A percentile compares a stretch with the other conserved stretches of the same genome.
Conservation (phyloP, 139 green algal genomes). For the Zygnema circumcarinatum region DNA sequence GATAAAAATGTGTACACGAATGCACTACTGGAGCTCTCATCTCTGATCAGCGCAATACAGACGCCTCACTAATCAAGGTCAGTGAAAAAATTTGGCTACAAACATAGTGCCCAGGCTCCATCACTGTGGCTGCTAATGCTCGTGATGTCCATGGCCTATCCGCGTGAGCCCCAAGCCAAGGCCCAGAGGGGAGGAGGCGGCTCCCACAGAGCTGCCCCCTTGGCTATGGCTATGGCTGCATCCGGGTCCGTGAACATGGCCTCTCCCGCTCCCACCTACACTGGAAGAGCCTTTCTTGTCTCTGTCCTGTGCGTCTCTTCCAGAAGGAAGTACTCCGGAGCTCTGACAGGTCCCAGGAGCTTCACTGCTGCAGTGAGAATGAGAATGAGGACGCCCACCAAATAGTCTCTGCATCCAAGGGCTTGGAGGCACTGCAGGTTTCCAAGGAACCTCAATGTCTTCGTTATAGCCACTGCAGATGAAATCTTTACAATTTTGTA, state of each 20-base stretch:
- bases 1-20: no score
- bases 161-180: not conserved
- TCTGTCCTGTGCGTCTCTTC: not conserved
- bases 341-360: not conserved
- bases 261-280: not conserved
- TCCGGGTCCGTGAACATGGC: not conserved
- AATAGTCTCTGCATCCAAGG: constrained; percentile 6
- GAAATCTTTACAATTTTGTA: constrained; percentile 70
- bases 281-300: not conserved
- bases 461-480: constrained; percentile 40
- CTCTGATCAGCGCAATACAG: no score
- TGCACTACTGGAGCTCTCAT: no score
- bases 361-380: not conserved
- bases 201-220: not conserved
- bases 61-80: no score
- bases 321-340: not conserved
- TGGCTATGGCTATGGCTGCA: not conserved
- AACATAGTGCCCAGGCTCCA: no score
- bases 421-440: constrained; percentile 17
- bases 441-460: constrained; percentile 25
- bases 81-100: no score
- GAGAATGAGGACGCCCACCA: not conserved
- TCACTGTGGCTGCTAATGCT: no score
- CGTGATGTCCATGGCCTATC: not conserved
- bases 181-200: not conserved